Evolutionary conservation across 139 green algal genomes (phyloP).

Genomic region (Micromonas commoda): DNA sequence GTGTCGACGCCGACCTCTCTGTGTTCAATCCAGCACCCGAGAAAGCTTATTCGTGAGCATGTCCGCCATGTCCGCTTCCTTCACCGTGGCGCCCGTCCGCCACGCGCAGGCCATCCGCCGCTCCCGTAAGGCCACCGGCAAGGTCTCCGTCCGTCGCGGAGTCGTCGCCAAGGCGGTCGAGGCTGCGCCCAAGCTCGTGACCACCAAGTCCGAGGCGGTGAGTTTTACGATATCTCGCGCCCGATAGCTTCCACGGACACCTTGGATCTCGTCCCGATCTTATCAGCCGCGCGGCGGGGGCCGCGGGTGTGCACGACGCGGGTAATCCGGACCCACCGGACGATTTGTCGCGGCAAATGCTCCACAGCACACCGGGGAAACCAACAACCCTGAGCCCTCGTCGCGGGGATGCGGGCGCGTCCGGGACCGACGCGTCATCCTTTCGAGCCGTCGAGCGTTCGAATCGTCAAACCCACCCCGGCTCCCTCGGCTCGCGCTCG

Average conservation of each 20-base stretch:
- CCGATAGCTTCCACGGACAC: neutral
- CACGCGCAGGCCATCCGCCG: neutral
- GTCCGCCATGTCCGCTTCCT: neutral
- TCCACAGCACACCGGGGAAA: too few relatives aligned
- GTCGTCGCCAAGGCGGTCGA: neutral
- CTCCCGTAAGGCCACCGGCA: neutral
- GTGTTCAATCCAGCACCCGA: too few relatives aligned
- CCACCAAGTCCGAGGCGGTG: constrained; percentile 48
- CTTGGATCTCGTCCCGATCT: neutral
- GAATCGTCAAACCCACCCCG: neutral
- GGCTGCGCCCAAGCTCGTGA: constrained; percentile 36
- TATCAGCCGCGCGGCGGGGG: too few relatives aligned
- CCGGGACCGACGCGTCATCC: too few relatives aligned
- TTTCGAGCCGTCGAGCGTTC: neutral
- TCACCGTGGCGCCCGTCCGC: neutral
- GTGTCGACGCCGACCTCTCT: too few relatives aligned
- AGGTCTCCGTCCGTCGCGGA: neutral
- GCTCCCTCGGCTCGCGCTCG: neutral
- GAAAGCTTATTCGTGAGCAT: too few relatives aligned
- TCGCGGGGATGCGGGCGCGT: too few relatives aligned
- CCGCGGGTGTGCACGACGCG: too few relatives aligned
- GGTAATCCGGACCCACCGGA: too few relatives aligned
- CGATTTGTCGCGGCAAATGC: too few relatives aligned
- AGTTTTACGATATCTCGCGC: neutral
- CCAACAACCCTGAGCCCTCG: too few relatives aligned